Evolutionary conservation across 2,329 filamentous ascomycete genomes (phyloP).

Genomic region (Trichoderma sp.): DNA sequence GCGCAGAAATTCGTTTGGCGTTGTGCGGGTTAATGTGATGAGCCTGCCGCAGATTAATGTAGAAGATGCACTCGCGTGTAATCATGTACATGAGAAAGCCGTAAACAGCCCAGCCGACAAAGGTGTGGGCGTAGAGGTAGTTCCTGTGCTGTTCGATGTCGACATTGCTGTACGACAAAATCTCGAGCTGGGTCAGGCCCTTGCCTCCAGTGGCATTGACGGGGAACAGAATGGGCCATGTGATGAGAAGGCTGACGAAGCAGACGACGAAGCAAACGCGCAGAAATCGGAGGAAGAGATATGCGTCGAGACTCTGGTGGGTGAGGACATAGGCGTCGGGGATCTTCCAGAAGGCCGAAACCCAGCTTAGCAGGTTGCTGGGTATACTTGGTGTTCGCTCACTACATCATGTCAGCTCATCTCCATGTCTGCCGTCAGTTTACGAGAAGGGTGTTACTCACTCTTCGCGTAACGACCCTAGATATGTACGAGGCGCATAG

Average conservation of each 20-base stretch:
- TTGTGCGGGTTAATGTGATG: conserved; percentile 86
- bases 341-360: conserved; percentile 58
- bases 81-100: conserved; percentile 86
- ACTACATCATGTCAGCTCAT: conserved; percentile 31
- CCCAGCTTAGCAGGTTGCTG: conserved; percentile 59
- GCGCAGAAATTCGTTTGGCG: conserved; percentile 78
- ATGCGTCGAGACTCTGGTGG: conserved; percentile 85
- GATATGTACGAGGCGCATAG: conserved; percentile 53
- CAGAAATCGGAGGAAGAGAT: conserved; percentile 82
- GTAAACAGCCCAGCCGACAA: conserved; percentile 80
- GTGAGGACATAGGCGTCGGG: conserved; percentile 77
- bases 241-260: conserved; percentile 74
- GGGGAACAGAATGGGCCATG: conserved; percentile 81
- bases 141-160: conserved; percentile 54
- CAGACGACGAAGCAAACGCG: conserved; percentile 74
- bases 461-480: conserved; percentile 48
- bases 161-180: conserved; percentile 40
- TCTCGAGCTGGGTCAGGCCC: conserved; percentile 58
- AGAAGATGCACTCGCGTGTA: conserved; percentile 86
- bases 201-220: conserved; percentile 79
- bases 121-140: conserved; percentile 75
- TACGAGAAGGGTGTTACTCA: conserved; percentile 32
- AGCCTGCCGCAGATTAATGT: conserved; percentile 89
- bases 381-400: conserved; percentile 56
- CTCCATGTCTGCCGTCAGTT: background rate